These are phyloP conservation scores for Neofusicoccum cordaticola DNA, from an alignment of 2,329 filamentous ascomycete species.

Conservation along the genomic window DNA sequence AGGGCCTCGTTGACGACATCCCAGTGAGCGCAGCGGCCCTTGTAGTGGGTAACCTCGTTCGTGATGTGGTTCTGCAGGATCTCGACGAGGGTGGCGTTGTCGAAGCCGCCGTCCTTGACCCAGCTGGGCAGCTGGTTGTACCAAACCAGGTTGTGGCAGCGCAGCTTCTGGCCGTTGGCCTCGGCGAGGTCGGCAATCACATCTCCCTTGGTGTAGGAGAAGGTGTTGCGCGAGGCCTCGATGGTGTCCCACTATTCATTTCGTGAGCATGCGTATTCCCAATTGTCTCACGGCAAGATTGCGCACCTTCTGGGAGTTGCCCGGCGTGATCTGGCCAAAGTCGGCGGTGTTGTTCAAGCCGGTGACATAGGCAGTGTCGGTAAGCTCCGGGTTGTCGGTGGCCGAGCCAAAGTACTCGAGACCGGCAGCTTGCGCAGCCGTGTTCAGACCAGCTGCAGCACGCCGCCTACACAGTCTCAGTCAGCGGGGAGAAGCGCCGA, in stretches of 20 bases:
- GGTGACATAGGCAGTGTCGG: conserved; percentile 22
- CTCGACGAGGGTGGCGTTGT: conserved; percentile 40
- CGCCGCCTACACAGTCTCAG: neutral
- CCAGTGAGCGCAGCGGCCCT: conserved; percentile 54
- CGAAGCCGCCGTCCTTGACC: conserved; percentile 34
- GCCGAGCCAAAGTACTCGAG: conserved; percentile 29
- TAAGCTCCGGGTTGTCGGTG: conserved; percentile 26
- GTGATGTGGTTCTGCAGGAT: conserved; percentile 45
- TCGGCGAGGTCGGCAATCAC: conserved; percentile 35
- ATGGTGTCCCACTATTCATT: conserved; percentile 35
- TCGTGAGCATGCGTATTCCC: neutral
- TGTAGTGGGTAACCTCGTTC: conserved; percentile 37
- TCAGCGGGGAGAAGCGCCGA: neutral
- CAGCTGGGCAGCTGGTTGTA: conserved; percentile 40
- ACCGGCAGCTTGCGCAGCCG: conserved; percentile 24
- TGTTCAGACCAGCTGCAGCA: conserved; percentile 26
- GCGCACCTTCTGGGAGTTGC: conserved; percentile 25
- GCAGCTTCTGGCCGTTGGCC: conserved; percentile 34
- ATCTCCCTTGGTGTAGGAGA: conserved; percentile 35
- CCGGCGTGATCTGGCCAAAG: conserved; percentile 28
- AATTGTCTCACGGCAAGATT: neutral
- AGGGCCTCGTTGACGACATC: conserved; percentile 66
- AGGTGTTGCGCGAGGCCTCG: conserved; percentile 34
- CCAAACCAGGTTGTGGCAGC: conserved; percentile 45
- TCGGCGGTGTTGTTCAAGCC: conserved; percentile 25